A percentile compares a stretch with the other conserved stretches of the same genome.
Evolutionary conservation across 345 rosid genomes (phyloP).

Genomic region (Eucalyptus melliodora): DNA sequence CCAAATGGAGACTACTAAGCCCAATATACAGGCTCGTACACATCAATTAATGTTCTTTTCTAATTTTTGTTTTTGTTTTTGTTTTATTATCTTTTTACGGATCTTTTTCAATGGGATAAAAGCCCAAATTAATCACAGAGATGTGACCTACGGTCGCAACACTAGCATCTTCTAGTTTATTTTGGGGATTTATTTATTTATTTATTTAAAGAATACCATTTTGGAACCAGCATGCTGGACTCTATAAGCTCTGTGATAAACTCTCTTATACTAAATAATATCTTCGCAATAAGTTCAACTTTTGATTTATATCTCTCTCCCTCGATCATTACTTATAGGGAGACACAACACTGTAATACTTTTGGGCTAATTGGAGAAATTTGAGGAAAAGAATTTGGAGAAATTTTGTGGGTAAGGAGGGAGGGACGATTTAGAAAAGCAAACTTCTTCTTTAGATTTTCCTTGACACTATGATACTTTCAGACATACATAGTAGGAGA

Average conservation of each 20-base stretch:
- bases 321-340: not conserved
- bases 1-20: not conserved
- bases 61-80: not conserved
- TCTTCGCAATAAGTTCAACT: not conserved
- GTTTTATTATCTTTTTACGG: not conserved
- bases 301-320: not conserved
- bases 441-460: not conserved
- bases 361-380: not conserved
- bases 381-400: not conserved
- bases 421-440: not conserved
- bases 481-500: not conserved
- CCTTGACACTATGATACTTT: not conserved
- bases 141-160: not conserved
- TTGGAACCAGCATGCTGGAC: fast-evolving
- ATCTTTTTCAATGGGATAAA: not conserved
- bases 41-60: not conserved
- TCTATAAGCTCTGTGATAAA: fast-evolving
- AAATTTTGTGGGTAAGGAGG: not conserved
- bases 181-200: not conserved
- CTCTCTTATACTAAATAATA: fast-evolving
- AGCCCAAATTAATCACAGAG: not conserved
- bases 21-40: not conserved
- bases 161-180: not conserved
- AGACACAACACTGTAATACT: not conserved
- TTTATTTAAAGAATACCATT: fast-evolving